Percentiles rank a stretch among this genome's conserved stretches.
Evolutionary conservation across 176 grass and related monocot genomes (phyloP).

Genomic region (Guadua angustifolia): DNA sequence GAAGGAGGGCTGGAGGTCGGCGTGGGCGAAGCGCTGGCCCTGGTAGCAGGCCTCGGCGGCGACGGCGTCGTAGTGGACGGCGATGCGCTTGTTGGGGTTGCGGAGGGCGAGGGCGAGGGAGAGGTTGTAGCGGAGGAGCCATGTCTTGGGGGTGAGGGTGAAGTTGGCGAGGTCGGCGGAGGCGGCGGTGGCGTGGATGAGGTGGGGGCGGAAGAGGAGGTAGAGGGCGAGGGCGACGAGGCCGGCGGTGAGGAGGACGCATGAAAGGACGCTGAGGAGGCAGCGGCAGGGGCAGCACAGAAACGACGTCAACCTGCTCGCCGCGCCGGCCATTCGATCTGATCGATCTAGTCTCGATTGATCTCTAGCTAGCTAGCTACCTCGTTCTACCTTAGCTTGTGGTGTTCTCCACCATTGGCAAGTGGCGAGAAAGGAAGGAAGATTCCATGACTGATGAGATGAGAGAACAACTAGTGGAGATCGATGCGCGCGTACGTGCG

Average conservation of each 20-base stretch:
- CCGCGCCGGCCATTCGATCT: background rate
- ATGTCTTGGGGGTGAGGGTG: slow-evolving; percentile 19
- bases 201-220: slow-evolving; percentile 54
- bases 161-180: slow-evolving; percentile 15
- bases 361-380: no score
- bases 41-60: slow-evolving; percentile 38
- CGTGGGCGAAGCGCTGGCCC: slow-evolving; percentile 33
- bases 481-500: no score
- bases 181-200: slow-evolving; percentile 25
- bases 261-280: slow-evolving; percentile 20
- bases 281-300: slow-evolving; percentile 52
- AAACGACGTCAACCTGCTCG: slow-evolving; percentile 12
- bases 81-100: slow-evolving; percentile 46
- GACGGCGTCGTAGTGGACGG: slow-evolving; percentile 41
- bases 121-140: slow-evolving; percentile 56
- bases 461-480: no score
- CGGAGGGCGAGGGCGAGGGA: background rate
- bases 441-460: no score
- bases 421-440: no score
- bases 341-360: no score
- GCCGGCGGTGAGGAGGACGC: slow-evolving; percentile 33
- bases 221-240: slow-evolving; percentile 29
- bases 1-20: slow-evolving; percentile 31
- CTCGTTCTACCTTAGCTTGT: no score
- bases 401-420: no score